Base-by-base conservation (phyloP, 345 rosid species). In the Citrus trifoliata region DNA sequence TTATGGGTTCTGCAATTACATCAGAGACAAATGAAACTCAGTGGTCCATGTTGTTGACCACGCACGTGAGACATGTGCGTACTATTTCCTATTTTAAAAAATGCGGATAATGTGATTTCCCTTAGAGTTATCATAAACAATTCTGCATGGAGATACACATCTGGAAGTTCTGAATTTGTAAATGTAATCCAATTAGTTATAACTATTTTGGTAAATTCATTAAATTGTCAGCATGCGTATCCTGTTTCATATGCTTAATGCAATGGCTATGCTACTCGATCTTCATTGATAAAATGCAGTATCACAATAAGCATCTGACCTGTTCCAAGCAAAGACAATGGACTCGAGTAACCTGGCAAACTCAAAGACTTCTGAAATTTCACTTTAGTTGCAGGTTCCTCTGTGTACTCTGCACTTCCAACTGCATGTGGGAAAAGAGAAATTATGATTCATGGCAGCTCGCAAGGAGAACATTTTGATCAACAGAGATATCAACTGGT, bases 251-350 rank as follows among this genome's bases (percentile, higher is more conserved):
- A 63, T 0, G 13, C 46, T 10, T 28, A 63, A 62, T 28, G 42
- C 13, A 75, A 56, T 13, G 21, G 28, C 59, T 18, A 40, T 19
- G 19, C 24, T 19, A 10, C 24, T 66, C 21, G 1, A 30, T 56
- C 22, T 73, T 70, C 38, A 12, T 42, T 27, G 19, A 42, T 4
- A 60, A 27, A n/a, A 71, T 21, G 27, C 8, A 22, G n/a, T 27
- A 35, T 25, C 7, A 28, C 0, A 33, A 19, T 27, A 78, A 55
- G 40, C 42, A 71, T 79, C 87, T 86, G 25, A 95, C 97, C 98
- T 79, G 93, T 90, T 73, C 99, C 99, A 62, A 93, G 85, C 89
- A 95, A 82, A 18, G 88, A 81, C 73, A 91, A 76, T 27, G 94
- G 70, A 48, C 65, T 85, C 18, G 92, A 90, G 83, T 88, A 92